A percentile compares a stretch with the other conserved stretches of the same genome.
These are phyloP conservation scores for Tremella mesenterica DNA, from an alignment of 768 basidiomycete genomes.

Conservation along the genomic window DNA sequence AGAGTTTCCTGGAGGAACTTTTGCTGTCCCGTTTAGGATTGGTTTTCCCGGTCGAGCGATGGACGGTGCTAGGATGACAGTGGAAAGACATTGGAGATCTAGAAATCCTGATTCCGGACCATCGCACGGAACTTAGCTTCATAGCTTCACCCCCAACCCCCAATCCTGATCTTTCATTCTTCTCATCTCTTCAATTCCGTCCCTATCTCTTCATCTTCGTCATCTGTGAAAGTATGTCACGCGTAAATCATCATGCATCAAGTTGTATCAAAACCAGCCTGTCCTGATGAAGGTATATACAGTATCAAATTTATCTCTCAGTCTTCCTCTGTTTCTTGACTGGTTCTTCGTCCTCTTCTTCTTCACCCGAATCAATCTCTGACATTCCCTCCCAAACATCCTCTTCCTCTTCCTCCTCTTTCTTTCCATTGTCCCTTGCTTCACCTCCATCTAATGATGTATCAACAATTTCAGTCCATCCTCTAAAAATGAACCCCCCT, in stretches of 20 bases:
- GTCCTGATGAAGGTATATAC: background rate
- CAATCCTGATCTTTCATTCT: no score
- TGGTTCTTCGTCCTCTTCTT: slow-evolving; percentile 11
- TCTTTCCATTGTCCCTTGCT: slow-evolving; percentile 12
- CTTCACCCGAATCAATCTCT: slow-evolving; percentile 18
- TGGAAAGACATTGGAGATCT: no score
- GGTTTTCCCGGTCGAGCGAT: slow-evolving; percentile 3
- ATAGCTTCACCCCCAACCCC: no score
- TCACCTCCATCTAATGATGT: slow-evolving; percentile 9
- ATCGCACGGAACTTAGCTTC: no score
- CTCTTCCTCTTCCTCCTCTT: slow-evolving; percentile 19
- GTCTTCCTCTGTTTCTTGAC: background rate
- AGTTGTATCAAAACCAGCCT: no score
- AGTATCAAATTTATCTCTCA: background rate
- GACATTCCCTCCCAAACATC: slow-evolving; percentile 20
- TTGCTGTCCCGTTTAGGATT: background rate
- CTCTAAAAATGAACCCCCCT: slow-evolving; percentile 21
- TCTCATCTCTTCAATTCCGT: no score
- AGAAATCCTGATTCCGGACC: no score
- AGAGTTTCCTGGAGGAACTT: background rate
- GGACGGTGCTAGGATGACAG: no score
- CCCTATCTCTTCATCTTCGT: background rate
- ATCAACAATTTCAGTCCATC: slow-evolving; percentile 11
- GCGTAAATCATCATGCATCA: no score
- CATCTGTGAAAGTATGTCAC: no score